phyloP scores from a whole-genome alignment of 2,329 filamentous ascomycete genomes.

The Penicillium hesseltinei region DNA sequence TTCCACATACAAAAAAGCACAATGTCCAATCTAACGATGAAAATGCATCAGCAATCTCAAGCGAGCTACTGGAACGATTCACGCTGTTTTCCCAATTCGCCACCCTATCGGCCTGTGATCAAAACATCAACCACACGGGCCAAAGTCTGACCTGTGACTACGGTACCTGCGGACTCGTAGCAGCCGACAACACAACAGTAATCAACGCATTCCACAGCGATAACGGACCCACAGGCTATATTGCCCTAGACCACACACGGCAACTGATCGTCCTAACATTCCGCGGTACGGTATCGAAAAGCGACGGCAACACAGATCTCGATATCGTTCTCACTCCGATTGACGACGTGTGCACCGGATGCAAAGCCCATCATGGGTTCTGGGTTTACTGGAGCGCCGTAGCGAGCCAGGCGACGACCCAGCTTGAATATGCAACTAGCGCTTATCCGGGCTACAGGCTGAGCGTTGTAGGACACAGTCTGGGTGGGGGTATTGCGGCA shows the following conservation, averaged over 20 bases:
- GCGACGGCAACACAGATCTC: not conserved
- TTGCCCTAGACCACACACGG: not conserved
- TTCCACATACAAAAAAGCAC: not conserved
- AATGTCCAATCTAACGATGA: not conserved
- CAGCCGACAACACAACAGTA: not conserved
- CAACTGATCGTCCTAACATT: not conserved
- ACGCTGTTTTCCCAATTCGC: not conserved
- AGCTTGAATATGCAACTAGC: not conserved
- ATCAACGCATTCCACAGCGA: not conserved
- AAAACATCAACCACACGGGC: conserved; percentile 2
- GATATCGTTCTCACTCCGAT: not conserved
- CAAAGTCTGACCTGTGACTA: not conserved
- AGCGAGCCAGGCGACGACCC: not conserved
- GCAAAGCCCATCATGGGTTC: not conserved
- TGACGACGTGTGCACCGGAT: not conserved
- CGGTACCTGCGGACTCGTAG: not conserved
- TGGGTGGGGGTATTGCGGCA: not conserved
- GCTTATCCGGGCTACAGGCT: not conserved
- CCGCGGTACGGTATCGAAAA: not conserved
- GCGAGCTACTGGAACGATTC: not conserved
- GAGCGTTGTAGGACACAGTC: not conserved
- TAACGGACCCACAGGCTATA: not conserved
- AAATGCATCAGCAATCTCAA: not conserved
- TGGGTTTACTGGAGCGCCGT: not conserved
- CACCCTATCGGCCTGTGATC: not conserved